phyloP scores from a whole-genome alignment of 768 basidiomycete species.

The Trametes coccinea region DNA sequence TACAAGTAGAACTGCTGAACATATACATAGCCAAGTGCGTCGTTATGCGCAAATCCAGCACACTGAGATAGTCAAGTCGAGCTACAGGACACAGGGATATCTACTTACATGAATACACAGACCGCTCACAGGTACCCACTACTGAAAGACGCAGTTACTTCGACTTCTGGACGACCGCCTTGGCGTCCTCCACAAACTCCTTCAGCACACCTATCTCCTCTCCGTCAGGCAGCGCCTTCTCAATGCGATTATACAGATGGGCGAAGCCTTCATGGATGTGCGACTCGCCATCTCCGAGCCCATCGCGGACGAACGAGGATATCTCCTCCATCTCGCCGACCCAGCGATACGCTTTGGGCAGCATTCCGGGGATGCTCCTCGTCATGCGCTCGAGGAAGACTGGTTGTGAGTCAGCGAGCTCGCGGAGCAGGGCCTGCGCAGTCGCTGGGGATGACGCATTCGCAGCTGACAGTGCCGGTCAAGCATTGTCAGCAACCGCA shows the following conservation, averaged over 20 bases:
- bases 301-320: constrained; percentile 45
- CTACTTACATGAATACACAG: too few species aligned
- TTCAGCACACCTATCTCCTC: constrained; percentile 43
- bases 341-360: constrained; percentile 66
- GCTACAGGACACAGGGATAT: too few species aligned
- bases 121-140: too few species aligned
- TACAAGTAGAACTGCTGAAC: too few species aligned
- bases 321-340: constrained; percentile 68
- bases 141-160: too few species aligned
- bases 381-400: constrained; percentile 42
- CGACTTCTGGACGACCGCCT: constrained; percentile 27
- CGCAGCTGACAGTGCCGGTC: constrained; percentile 42
- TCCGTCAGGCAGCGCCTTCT: constrained; percentile 34
- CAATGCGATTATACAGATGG: constrained; percentile 45
- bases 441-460: constrained; percentile 61
- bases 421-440: constrained; percentile 53
- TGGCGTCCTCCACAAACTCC: constrained; percentile 49
- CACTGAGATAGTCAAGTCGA: too few species aligned
- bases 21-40: too few species aligned
- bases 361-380: constrained; percentile 45
- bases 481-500: neutral
- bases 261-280: constrained; percentile 52
- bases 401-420: constrained; percentile 50
- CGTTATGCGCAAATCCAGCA: too few species aligned
- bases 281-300: constrained; percentile 30